A percentile compares a stretch with the other conserved stretches of the same genome.
Conservation (phyloP, 371 early-diverging fungal genomes). For the Mucor velutinosus region DNA sequence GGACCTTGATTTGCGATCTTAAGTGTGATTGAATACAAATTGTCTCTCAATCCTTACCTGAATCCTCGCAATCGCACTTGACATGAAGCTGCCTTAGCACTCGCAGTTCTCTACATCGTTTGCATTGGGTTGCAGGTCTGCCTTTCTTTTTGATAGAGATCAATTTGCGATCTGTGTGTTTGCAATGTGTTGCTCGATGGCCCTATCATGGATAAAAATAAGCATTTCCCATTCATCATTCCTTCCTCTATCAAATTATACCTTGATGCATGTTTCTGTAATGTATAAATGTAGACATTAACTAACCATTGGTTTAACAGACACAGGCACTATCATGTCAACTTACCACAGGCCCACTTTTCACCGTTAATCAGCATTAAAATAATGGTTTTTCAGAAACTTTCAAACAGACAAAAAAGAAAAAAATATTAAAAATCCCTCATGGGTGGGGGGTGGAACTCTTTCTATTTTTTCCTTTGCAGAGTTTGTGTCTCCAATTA, state of each 20-base stretch:
- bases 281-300: neutral
- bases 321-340: neutral
- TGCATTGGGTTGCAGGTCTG: constrained; percentile 81
- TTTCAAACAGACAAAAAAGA: neutral
- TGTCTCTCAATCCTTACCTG: constrained; percentile 4
- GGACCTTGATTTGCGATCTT: neutral
- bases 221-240: neutral
- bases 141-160: constrained; percentile 76
- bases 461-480: too few species aligned
- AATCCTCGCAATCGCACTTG: constrained; percentile 66
- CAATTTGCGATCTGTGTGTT: constrained; percentile 64
- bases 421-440: neutral
- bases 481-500: neutral
- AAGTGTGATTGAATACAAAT: neutral
- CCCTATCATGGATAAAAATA: constrained; percentile 39
- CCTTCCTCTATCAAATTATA: neutral
- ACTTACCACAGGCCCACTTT: constrained; percentile 36
- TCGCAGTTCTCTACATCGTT: constrained; percentile 72
- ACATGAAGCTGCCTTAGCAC: constrained; percentile 73
- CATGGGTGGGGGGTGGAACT: neutral
- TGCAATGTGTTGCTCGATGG: constrained; percentile 64
- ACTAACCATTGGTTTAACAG: neutral
- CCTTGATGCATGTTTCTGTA: constrained; percentile 49
- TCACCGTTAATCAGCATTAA: constrained; percentile 26
- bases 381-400: neutral